These are phyloP conservation scores for Yamadazyma spencermartinsiae DNA, from an alignment of 1,139 yeast genomes.

Conservation along the genomic window DNA sequence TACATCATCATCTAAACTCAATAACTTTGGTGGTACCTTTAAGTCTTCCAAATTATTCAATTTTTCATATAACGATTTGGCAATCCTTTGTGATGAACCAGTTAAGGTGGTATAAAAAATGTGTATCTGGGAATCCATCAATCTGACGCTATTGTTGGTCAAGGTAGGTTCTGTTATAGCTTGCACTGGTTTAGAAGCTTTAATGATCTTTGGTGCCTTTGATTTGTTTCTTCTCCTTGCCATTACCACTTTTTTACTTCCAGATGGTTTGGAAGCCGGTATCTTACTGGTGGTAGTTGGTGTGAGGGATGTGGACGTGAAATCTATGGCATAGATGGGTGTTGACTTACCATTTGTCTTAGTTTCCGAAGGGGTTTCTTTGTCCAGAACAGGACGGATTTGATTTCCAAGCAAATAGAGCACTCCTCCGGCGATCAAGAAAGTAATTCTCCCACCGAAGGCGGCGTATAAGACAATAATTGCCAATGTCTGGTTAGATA, in stretches of 20 bases:
- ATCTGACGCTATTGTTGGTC: conserved; percentile 31
- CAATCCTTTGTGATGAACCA: conserved; percentile 75
- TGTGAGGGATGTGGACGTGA: conserved; percentile 38
- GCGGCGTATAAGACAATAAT: conserved; percentile 11
- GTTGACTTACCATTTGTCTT: conserved; percentile 15
- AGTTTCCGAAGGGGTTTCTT: neutral
- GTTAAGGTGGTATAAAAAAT: conserved; percentile 85
- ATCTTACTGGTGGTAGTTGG: conserved; percentile 25
- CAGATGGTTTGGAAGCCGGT: conserved; percentile 2
- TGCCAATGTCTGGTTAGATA: conserved; percentile 10
- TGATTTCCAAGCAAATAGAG: neutral
- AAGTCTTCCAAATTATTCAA: conserved; percentile 33
- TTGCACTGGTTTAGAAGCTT: conserved; percentile 31
- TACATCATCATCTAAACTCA: conserved; percentile 77
- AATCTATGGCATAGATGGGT: conserved; percentile 46
- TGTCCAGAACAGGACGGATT: neutral
- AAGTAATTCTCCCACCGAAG: conserved; percentile 32
- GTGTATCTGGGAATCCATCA: conserved; percentile 49
- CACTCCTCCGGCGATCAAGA: conserved; percentile 14
- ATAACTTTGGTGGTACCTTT: conserved; percentile 48
- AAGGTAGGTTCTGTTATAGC: conserved; percentile 24
- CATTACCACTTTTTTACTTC: conserved; percentile 11
- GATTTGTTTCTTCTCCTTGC: conserved; percentile 24
- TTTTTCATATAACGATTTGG: conserved; percentile 47
- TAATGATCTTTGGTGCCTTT: conserved; percentile 41